Percentiles rank a stretch among this genome's conserved stretches.
phyloP scores from a whole-genome alignment of 352 stramenopile species.

The Phytophthora sansomeana region DNA sequence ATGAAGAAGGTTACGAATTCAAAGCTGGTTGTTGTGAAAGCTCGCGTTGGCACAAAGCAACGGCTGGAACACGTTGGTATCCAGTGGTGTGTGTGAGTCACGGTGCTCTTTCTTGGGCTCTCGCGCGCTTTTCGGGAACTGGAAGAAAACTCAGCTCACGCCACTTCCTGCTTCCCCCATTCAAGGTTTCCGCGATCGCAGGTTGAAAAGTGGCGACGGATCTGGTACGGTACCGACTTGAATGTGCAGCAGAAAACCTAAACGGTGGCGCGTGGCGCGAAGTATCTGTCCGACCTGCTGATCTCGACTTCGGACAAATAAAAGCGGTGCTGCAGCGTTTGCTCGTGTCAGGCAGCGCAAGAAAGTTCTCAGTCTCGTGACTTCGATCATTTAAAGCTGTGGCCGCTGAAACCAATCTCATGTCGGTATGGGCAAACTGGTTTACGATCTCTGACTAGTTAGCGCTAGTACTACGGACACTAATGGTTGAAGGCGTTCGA shows the following conservation, averaged over 20 bases:
- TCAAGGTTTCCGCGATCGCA: neutral
- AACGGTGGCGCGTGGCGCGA: neutral
- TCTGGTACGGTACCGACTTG: neutral
- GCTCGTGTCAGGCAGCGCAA: neutral
- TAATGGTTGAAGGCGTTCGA: neutral
- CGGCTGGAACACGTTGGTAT: neutral
- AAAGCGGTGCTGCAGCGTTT: neutral
- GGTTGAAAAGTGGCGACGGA: neutral
- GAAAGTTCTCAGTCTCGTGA: constrained; percentile 6
- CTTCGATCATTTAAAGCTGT: constrained; percentile 16
- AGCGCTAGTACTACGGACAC: neutral
- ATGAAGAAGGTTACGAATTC: too few relatives aligned
- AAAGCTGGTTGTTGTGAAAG: too few relatives aligned
- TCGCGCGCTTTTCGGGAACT: neutral
- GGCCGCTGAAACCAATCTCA: neutral
- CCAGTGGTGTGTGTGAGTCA: constrained; percentile 11
- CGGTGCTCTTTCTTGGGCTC: neutral
- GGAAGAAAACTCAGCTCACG: constrained; percentile 12
- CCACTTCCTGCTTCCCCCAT: neutral
- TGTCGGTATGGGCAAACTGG: neutral
- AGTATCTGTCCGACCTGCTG: neutral
- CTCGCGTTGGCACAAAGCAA: too few relatives aligned
- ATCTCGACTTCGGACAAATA: constrained; percentile 5
- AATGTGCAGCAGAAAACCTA: neutral
- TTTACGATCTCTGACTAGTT: neutral